These are phyloP conservation scores for Podila epigama DNA, from an alignment of 192 early-diverging fungal genomes.

Conservation along the genomic window DNA sequence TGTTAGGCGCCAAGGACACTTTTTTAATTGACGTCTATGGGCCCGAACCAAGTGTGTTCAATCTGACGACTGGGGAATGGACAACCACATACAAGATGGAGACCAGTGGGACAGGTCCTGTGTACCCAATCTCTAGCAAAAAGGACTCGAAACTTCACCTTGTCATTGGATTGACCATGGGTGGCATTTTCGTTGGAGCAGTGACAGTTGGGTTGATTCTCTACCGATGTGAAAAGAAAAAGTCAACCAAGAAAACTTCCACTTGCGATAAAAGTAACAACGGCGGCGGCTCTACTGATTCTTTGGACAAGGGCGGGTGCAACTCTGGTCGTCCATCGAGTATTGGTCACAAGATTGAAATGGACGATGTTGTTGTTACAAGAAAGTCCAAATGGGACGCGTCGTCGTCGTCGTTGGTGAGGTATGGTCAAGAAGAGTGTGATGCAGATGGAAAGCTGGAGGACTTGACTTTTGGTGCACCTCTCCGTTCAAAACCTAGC, in stretches of 20 bases:
- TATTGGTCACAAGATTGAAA: not conserved
- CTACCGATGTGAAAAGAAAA: constrained; percentile 15
- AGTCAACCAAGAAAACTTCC: not conserved
- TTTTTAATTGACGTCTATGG: not conserved
- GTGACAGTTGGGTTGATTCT: not conserved
- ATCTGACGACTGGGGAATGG: constrained; percentile 9
- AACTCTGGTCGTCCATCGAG: not conserved
- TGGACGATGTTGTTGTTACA: no score
- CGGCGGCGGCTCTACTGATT: not conserved
- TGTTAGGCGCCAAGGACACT: constrained; percentile 8
- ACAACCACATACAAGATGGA: not conserved
- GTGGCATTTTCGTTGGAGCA: not conserved
- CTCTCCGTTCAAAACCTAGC: no score
- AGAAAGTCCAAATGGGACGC: no score
- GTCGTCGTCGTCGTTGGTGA: no score
- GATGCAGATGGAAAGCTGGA: no score
- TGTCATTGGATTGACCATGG: constrained; percentile 2
- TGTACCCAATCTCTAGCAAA: no score
- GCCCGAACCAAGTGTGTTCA: constrained; percentile 1
- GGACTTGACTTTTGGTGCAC: no score
- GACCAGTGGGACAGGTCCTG: no score
- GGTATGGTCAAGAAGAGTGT: no score
- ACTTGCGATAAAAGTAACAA: not conserved
- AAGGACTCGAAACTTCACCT: not conserved
- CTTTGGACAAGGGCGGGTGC: not conserved